Evolutionary conservation across 1,284 basidiomycete species (phyloP).

Genomic region (Phylloporus sp.): DNA sequence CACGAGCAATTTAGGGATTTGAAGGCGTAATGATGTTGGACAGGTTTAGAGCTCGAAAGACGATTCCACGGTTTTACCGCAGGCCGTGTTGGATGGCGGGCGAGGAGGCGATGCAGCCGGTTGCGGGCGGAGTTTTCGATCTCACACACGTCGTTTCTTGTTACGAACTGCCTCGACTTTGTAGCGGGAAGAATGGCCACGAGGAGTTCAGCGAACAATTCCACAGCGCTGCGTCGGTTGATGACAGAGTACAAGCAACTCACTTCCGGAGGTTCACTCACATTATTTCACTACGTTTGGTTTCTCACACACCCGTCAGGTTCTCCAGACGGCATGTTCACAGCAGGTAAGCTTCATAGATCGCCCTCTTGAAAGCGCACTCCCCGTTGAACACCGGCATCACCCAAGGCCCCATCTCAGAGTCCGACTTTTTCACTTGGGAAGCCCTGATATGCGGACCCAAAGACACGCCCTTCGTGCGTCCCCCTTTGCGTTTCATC

Average conservation of each 20-base stretch:
- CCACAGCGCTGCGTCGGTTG: constrained; percentile 76
- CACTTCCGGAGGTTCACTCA: constrained; percentile 58
- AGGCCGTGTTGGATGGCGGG: not conserved
- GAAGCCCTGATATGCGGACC: constrained; percentile 97
- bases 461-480: constrained; percentile 95
- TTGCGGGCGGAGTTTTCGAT: constrained; percentile 1
- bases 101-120: not conserved
- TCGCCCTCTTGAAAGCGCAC: not conserved
- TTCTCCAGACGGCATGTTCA: constrained; percentile 92
- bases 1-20: not conserved
- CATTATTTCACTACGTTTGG: not conserved
- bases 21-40: not conserved
- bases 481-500: constrained; percentile 1
- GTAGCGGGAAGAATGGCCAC: constrained; percentile 35
- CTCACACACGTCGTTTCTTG: not conserved
- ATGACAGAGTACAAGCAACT: constrained; percentile 96
- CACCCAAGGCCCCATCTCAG: constrained; percentile 78
- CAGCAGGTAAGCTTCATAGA: constrained; percentile 64
- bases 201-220: constrained; percentile 47
- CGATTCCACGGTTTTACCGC: not conserved
- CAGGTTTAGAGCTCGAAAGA: not conserved
- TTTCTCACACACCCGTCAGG: constrained; percentile 46
- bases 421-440: constrained; percentile 98
- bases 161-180: not conserved
- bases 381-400: not conserved